Base-by-base conservation (phyloP, 192 early-diverging fungal species). In the Dissophora ornata region DNA sequence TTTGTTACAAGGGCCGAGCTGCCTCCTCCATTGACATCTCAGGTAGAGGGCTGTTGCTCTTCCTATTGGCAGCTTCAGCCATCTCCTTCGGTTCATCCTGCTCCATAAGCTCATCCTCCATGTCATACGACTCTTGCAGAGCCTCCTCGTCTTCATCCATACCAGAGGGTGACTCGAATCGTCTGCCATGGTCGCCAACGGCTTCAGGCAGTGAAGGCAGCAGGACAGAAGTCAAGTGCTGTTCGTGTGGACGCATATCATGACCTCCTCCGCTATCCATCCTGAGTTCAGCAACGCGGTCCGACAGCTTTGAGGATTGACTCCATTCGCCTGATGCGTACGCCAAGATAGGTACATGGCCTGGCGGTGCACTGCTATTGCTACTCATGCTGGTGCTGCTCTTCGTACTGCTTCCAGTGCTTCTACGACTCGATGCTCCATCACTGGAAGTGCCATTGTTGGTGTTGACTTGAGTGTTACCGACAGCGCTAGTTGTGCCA, bases 311-410 rank as follows among this genome's bases (percentile, higher is more conserved):
- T 15, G 48, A 24, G 16, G 48, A 38, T 16, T 18, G 57, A 16
- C 8, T 36, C 68, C 68, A 70, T 10, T 62, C 68, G 7, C 29
- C 53, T 2, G 63, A 47, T 29, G 28, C 26, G 38, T 51, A 55
- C 19, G 21, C 50, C 1, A 38, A 26, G n/a, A 61, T 24, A 33
- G 58, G 45, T 3, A 32, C 46, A n/a, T 48, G 44, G 13, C 21
- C 34, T 6, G 40, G 44, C n/a, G 44, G 9, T 12, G 44, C 18
- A 45, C 64, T 77, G 58, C 57, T 49, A 1, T 48, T 41, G n/a
- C 73, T 77, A 15, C 64, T 77, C 46, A 77, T 11, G 24, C 73
- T 77, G 5, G 64, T 61, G 22, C 24, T 56, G 53, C 73, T 77
- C 28, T 24, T 50, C 16, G 57, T 49, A 33, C 73, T 77, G 30